A percentile compares a stretch with the other conserved stretches of the same genome.
Evolutionary conservation across 2,329 filamentous ascomycete genomes (phyloP).

Genomic region (Curvularia verruculosa): DNA sequence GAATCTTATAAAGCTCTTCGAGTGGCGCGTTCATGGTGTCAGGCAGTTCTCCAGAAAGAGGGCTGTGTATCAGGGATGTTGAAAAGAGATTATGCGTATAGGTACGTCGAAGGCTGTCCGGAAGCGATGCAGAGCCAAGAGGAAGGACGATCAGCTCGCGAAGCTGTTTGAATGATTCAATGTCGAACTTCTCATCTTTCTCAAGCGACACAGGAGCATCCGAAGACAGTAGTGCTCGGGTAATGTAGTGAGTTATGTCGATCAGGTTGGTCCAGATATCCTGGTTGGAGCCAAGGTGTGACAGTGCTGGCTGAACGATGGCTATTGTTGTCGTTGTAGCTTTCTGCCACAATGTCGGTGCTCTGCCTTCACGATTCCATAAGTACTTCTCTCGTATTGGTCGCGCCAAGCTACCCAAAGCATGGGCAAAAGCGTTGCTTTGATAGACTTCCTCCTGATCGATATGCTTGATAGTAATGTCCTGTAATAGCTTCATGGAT

Average conservation of each 20-base stretch:
- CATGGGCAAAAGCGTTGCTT: slow-evolving; percentile 68
- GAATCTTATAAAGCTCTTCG: slow-evolving; percentile 65
- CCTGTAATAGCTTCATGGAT: slow-evolving; percentile 73
- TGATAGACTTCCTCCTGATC: slow-evolving; percentile 70
- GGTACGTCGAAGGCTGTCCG: slow-evolving; percentile 68
- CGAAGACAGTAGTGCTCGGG: slow-evolving; percentile 48
- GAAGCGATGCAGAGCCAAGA: slow-evolving; percentile 69
- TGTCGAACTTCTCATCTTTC: slow-evolving; percentile 82
- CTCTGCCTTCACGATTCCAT: slow-evolving; percentile 74
- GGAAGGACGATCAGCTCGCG: slow-evolving; percentile 74
- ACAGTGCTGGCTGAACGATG: slow-evolving; percentile 70
- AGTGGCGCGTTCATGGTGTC: slow-evolving; percentile 60
- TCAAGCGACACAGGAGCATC: slow-evolving; percentile 40
- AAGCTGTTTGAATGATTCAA: slow-evolving; percentile 72
- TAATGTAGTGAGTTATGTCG: slow-evolving; percentile 47
- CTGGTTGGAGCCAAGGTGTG: slow-evolving; percentile 48
- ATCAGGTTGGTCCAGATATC: slow-evolving; percentile 68
- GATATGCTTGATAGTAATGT: slow-evolving; percentile 65
- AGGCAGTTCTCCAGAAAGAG: slow-evolving; percentile 67
- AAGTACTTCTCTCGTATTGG: slow-evolving; percentile 81
- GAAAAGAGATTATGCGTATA: slow-evolving; percentile 81
- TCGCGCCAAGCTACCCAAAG: slow-evolving; percentile 69
- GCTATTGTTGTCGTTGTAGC: slow-evolving; percentile 74
- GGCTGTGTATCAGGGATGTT: slow-evolving; percentile 78
- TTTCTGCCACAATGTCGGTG: slow-evolving; percentile 76